phyloP scores from a whole-genome alignment of 768 basidiomycete species.

The Lentinula lateritia region DNA sequence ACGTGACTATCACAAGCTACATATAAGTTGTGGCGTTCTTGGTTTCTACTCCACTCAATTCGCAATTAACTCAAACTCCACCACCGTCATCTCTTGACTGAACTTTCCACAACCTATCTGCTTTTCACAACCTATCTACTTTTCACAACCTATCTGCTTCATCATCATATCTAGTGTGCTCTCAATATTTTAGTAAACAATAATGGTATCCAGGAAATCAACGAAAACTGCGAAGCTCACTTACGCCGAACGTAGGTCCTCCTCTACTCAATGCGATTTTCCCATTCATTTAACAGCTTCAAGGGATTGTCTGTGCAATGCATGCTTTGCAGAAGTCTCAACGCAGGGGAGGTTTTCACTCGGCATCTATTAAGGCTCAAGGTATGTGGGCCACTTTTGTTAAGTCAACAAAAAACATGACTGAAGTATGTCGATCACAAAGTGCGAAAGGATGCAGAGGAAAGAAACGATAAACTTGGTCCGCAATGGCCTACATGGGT shows the following conservation, averaged over 20 bases:
- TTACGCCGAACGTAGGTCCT: neutral
- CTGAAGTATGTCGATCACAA: too few relatives aligned
- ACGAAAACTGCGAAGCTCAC: neutral
- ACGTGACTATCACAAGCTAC: neutral
- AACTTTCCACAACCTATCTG: neutral
- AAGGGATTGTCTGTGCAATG: neutral
- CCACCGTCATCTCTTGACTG: neutral
- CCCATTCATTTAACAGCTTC: neutral
- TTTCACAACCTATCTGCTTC: neutral
- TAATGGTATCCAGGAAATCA: neutral
- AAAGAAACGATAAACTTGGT: neutral
- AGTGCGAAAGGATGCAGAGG: neutral
- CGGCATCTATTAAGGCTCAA: neutral
- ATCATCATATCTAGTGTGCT: neutral
- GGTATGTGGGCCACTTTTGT: neutral
- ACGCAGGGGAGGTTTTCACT: neutral
- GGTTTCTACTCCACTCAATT: neutral
- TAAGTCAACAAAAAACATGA: neutral
- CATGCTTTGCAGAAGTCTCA: neutral
- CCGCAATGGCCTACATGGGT: neutral
- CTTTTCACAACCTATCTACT: neutral
- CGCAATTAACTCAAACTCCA: neutral
- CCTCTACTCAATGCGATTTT: neutral
- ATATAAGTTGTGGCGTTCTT: neutral
- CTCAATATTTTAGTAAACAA: neutral